A percentile compares a stretch with the other conserved stretches of the same genome.
These are phyloP conservation scores for Elongisporangium senticosum DNA, from an alignment of 352 stramenopile genomes.

Conservation along the genomic window DNA sequence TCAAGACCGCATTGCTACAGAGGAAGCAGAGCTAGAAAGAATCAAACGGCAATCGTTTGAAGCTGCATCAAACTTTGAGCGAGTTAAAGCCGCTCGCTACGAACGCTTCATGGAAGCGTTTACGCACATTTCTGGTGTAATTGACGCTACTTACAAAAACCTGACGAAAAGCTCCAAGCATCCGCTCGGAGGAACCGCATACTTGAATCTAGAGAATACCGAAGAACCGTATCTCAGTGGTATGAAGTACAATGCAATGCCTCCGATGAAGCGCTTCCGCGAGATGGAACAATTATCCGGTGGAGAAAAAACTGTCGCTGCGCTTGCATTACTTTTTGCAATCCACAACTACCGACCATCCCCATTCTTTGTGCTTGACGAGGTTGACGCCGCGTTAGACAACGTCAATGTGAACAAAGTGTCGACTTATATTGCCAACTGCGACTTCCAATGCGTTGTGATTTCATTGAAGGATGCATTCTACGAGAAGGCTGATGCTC, in stretches of 20 bases:
- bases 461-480: slow-evolving; percentile 98
- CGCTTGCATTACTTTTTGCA: slow-evolving; percentile 98
- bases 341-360: slow-evolving; percentile 96
- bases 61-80: slow-evolving; percentile 64
- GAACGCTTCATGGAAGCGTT: slow-evolving; percentile 94
- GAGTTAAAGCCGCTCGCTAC: slow-evolving; percentile 63
- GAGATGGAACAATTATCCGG: slow-evolving; percentile 98
- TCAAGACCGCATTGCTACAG: slow-evolving; percentile 63
- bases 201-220: slow-evolving; percentile 80
- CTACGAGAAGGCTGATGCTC: slow-evolving; percentile 91
- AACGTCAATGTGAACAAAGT: slow-evolving; percentile 99
- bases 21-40: slow-evolving; percentile 74
- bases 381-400: slow-evolving; percentile 99
- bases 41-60: slow-evolving; percentile 64
- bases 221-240: slow-evolving; percentile 97
- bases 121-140: slow-evolving; percentile 88
- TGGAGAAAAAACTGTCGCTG: slow-evolving; percentile 98
- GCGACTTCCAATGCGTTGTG: slow-evolving; percentile 96
- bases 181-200: slow-evolving; percentile 84
- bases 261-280: slow-evolving; percentile 98
- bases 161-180: slow-evolving; percentile 98
- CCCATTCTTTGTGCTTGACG: slow-evolving; percentile 99
- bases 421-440: slow-evolving; percentile 94
- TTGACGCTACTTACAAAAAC: slow-evolving; percentile 96
- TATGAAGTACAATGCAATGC: slow-evolving; percentile 99